Conservation (phyloP, 176 grass and related monocot species). For the Hyparrhenia diplandra region DNA sequence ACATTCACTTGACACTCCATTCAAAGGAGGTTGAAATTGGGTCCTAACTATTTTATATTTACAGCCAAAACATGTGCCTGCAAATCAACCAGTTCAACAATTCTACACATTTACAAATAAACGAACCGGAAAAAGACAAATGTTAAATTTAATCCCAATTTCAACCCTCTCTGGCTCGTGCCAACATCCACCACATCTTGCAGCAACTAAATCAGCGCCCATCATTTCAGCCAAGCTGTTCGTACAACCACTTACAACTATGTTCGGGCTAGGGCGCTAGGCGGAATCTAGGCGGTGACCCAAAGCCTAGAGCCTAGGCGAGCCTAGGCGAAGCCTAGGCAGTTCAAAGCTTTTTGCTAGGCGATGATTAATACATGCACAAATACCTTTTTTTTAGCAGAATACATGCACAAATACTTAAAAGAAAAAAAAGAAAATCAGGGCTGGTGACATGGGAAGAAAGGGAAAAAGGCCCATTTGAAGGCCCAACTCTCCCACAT, state of each 20-base stretch:
- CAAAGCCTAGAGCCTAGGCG: no score
- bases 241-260: neutral
- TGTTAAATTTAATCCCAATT: slow-evolving; percentile 1
- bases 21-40: neutral
- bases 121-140: neutral
- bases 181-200: neutral
- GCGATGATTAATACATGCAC: no score
- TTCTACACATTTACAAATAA: neutral
- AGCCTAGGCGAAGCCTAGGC: no score
- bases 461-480: no score
- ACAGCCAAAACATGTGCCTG: neutral
- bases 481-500: no score
- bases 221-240: neutral
- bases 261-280: no score
- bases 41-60: slow-evolving; percentile 2
- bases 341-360: no score
- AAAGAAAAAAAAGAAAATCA: no score
- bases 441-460: no score
- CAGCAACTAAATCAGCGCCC: slow-evolving; percentile 16
- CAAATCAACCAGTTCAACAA: neutral
- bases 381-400: no score
- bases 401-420: no score
- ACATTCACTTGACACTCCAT: neutral
- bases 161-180: neutral
- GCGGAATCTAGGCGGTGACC: no score